Base-by-base conservation (phyloP, 805 yeast species). In the Candida ulmi region DNA sequence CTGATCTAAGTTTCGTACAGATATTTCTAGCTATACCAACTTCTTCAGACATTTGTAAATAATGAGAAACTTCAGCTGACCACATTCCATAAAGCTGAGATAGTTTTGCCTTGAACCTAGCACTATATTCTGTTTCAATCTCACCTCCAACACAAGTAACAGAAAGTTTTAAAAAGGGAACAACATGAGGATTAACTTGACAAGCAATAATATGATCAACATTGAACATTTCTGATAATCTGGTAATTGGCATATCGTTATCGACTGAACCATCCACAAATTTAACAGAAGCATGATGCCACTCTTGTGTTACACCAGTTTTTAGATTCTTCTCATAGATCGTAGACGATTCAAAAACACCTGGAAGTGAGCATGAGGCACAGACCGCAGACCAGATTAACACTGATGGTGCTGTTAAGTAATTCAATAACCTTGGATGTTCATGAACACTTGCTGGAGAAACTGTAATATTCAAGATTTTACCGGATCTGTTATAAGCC, bases 141-240 rank as follows among this genome's bases (percentile, higher is more conserved):
- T 75, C 81, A 8, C 86, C 86, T 11, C 88, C 88, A 17, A 78
- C 79, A 56, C 78, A 75, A 17, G 80, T 76, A 4, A 80, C 71
- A 0, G 88, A 78, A 38, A 80, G 44, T 48, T 79, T 80, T 50
- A 93, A 68, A 37, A 91, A 73, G 0, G 99, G 99, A 3, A 85
- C 86, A 13, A 93, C 95, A 58, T 93, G 99, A 0, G 97, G 95
- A 55, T 93, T 93, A 1, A 93, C 99, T 59, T 93, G 99, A 34
- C 95, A 91, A 0, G 97, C 99, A 50, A 93, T 88, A 45, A 93
- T 90, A 60, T 93, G 96, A 58, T 93, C 95, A 24, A 93, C 96
- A 55, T 93, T 91, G 60, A 93, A 93, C 96, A 93, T 88, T 57
- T 93, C 99, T 17, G 95, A 83, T 17, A 93, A 68, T 49, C 97